phyloP scores from a whole-genome alignment of 257 asterid genomes.

The Pogostemon cablin region DNA sequence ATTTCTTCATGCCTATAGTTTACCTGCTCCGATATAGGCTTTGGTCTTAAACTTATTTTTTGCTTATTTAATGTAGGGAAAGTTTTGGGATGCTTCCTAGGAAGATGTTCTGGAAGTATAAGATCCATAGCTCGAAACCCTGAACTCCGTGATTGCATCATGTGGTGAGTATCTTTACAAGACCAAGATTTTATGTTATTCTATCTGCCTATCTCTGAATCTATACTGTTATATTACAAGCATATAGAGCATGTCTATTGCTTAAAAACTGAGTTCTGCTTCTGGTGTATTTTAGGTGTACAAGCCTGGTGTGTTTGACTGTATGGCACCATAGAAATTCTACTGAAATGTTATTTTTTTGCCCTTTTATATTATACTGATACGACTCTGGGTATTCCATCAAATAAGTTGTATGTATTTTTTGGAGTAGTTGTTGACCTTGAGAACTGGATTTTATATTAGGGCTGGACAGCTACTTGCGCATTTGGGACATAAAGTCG shows the following conservation, averaged over 20 bases:
- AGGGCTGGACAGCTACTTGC: constrained; percentile 94
- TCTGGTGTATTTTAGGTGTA: background rate
- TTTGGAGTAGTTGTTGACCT: constrained; percentile 29
- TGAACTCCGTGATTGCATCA: constrained; percentile 81
- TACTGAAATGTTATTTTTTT: background rate
- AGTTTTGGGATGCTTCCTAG: constrained; percentile 82
- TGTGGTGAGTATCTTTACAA: constrained; percentile 63
- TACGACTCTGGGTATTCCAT: background rate
- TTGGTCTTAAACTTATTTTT: constrained; percentile 8
- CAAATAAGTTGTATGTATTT: background rate
- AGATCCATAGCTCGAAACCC: constrained; percentile 85
- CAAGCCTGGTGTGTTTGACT: background rate
- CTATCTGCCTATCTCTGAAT: constrained; percentile 11
- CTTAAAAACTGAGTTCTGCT: background rate
- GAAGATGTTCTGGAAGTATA: constrained; percentile 93
- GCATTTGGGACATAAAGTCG: constrained; percentile 85
- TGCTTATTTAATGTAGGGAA: constrained; percentile 57
- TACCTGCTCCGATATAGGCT: background rate
- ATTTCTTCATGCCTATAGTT: background rate
- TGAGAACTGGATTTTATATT: constrained; percentile 31
- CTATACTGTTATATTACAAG: background rate
- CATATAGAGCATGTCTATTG: background rate
- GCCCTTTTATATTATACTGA: background rate
- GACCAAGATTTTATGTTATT: background rate
- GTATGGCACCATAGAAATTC: background rate